phyloP scores from a whole-genome alignment of 768 basidiomycete species.

The Boletus vermiculosoides region DNA sequence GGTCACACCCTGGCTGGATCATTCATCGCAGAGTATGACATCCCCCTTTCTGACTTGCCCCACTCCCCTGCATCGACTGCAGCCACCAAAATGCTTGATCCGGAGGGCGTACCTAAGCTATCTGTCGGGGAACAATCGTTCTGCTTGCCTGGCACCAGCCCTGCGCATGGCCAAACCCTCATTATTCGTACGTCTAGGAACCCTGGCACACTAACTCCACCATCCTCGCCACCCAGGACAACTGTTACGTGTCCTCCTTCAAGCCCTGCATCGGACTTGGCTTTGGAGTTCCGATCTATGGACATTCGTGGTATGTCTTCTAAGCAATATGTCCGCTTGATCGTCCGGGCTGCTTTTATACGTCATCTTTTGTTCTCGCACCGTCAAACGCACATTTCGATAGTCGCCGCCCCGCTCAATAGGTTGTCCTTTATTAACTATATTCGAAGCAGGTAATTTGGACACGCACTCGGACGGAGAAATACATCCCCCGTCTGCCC shows the following conservation, averaged over 20 bases:
- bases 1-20: background rate
- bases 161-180: background rate
- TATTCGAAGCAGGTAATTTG: slow-evolving; percentile 12
- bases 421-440: slow-evolving; percentile 7
- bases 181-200: background rate
- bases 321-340: background rate
- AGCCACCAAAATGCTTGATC: background rate
- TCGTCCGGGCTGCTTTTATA: background rate
- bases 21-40: slow-evolving; percentile 19
- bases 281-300: slow-evolving; percentile 23
- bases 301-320: slow-evolving; percentile 28
- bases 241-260: slow-evolving; percentile 3
- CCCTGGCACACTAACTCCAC: background rate
- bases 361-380: background rate
- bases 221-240: background rate
- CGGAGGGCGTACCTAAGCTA: background rate
- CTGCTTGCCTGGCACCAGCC: slow-evolving; percentile 16
- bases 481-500: background rate
- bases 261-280: slow-evolving; percentile 23
- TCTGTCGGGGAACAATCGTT: slow-evolving; percentile 1
- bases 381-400: background rate
- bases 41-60: slow-evolving; percentile 7
- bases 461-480: slow-evolving; percentile 13
- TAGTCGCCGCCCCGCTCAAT: background rate
- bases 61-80: slow-evolving; percentile 3